Base-by-base conservation (phyloP, 768 basidiomycete genomes). In the Austroboletus festivus region DNA sequence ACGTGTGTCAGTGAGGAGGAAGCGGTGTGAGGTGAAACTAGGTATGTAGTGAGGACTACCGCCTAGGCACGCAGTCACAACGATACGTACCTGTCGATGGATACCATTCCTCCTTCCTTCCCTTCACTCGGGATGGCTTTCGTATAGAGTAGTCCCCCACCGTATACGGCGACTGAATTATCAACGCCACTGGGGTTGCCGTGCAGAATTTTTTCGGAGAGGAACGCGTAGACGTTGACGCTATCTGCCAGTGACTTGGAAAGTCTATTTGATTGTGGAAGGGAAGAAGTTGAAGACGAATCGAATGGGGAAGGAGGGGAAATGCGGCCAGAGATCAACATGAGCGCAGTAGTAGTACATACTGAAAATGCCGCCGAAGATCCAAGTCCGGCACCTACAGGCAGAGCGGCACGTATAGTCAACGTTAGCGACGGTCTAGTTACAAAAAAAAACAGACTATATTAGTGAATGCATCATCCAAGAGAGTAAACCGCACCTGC, bases 141-240 rank as follows among this genome's bases (percentile, higher is more conserved):
- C 16, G 86, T 89, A 70, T 95, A 99, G 18, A 85, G 82, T 55
- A 98, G 74, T 22, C 93, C 96, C 41, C 95, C 95, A 18, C 96
- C 96, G 61, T 85, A 89, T 1, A 93, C 88, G 15, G 89, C 79
- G 30, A 97, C 91, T 18, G 93, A 89, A 67, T 99, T 98, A 66
- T 99, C 96, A 20, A 99, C 89, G 9, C 96, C 96, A 58, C 92
- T 95, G 3, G 96, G 96, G 60, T 89, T 98, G 1, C 96, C 96
- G 64, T 99, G 96, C 43, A 97, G 71, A 35, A 99, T 86, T 69
- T 98, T 98, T 72, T 99, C 96, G 11, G 86, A 79, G 44, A 97
- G 73, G 69, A 96, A 98, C 18, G 96, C 93, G 84, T 93, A 97
- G 40, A 77, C 75, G 68, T 99, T 97, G 56, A 94, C 84, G 54